Evolutionary conservation across 163 green algal species (phyloP), one percentile per base, ranked within the genome.

Genomic region (Botryococcus braunii): DNA sequence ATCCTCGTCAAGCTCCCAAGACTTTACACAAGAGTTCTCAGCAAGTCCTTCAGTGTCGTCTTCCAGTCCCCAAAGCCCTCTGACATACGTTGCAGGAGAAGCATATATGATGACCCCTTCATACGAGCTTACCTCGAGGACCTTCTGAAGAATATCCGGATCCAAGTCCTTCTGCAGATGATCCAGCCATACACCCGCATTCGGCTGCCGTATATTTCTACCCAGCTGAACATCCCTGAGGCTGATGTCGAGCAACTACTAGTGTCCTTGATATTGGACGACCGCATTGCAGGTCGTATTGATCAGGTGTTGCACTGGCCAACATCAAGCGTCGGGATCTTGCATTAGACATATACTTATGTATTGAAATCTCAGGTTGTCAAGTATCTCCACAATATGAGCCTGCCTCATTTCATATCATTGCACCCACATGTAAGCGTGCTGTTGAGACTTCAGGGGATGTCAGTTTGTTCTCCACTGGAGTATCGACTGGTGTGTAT

Each of bases 51-150:
- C n/a, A n/a, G n/a, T n/a, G n/a, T n/a, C n/a, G n/a, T n/a, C n/a
- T n/a, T n/a, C n/a, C n/a, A n/a, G n/a, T n/a, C n/a, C n/a, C n/a
- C n/a, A n/a, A n/a, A n/a, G n/a, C n/a, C n/a, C n/a, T n/a, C n/a
- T n/a, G n/a, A n/a, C n/a, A n/a, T n/a, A n/a, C n/a, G 17, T 25
- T 75, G 61, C 84, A 86, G 85, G 76, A 60, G 74, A 29, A 93
- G 86, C 29, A 92, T 98, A 67, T 90, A 95, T 82, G 94, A 92
- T n/a, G 94, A 98, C 76, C 67, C 85, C 11, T 97, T 98, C 80
- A 95, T 99, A 69, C 68, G 83, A 21, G 80, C 95, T 64, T 95
- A 98, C 83, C 88, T 98, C 40, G 83, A 96, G 61, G 92, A 98
- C 73, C 82, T 98, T 70, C 83, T 96, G 39, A 87, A 78, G 47